Conservation (phyloP, 768 basidiomycete species). For the Boletus eberwhitei region DNA sequence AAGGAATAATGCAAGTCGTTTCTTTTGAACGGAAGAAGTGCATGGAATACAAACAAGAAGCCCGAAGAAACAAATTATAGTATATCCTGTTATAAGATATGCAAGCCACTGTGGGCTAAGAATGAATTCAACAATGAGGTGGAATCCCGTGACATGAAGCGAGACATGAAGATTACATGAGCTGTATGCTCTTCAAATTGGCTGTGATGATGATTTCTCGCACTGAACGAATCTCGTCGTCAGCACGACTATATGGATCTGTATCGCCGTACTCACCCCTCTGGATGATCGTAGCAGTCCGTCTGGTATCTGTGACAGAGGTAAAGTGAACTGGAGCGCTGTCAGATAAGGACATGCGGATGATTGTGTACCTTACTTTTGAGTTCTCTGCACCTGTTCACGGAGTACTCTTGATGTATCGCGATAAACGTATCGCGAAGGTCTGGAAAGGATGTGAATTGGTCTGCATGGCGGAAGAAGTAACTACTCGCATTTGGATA, state of each 20-base stretch:
- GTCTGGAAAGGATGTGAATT: slow-evolving; percentile 40
- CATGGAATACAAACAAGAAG: slow-evolving; percentile 17
- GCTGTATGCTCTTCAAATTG: slow-evolving; percentile 55
- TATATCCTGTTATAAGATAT: slow-evolving; percentile 18
- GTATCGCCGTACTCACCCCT: slow-evolving; percentile 48
- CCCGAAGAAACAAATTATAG: slow-evolving; percentile 12
- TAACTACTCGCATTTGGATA: slow-evolving; percentile 61
- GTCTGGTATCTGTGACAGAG: slow-evolving; percentile 75
- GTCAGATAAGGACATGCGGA: slow-evolving; percentile 6
- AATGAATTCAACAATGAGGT: slow-evolving; percentile 8
- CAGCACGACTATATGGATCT: not conserved
- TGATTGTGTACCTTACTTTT: slow-evolving; percentile 50
- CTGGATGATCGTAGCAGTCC: slow-evolving; percentile 70
- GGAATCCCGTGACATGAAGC: slow-evolving; percentile 3
- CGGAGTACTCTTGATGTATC: slow-evolving; percentile 63
- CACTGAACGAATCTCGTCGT: slow-evolving; percentile 37
- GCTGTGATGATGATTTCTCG: slow-evolving; percentile 68
- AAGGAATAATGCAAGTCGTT: slow-evolving; percentile 13
- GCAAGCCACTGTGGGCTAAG: not conserved
- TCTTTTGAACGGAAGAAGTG: slow-evolving; percentile 6
- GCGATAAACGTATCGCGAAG: slow-evolving; percentile 71
- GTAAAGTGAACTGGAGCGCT: slow-evolving; percentile 63
- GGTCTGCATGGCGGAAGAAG: not conserved
- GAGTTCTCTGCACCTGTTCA: slow-evolving; percentile 69
- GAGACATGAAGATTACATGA: slow-evolving; percentile 24